phyloP scores from a whole-genome alignment of 2,329 filamentous ascomycete species.

The Aciculosporium take region DNA sequence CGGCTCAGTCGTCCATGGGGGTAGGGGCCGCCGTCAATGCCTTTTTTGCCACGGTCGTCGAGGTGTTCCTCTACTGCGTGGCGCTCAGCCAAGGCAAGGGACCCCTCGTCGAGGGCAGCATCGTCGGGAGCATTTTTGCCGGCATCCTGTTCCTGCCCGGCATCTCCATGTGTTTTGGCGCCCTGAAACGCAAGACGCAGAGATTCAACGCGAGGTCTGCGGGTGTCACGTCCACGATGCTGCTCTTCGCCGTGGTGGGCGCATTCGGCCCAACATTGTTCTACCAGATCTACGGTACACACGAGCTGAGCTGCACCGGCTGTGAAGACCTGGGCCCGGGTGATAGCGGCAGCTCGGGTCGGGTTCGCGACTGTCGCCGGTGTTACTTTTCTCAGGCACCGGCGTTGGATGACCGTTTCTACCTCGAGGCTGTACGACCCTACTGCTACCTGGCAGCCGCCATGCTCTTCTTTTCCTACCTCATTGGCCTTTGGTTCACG shows the following conservation, averaged over 20 bases:
- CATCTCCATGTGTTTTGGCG: conserved; percentile 96
- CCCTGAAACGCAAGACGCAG: conserved; percentile 94
- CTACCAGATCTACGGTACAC: conserved; percentile 96
- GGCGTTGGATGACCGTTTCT: conserved; percentile 75
- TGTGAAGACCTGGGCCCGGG: conserved; percentile 32
- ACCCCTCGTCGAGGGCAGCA: conserved; percentile 85
- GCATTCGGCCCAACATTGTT: conserved; percentile 93
- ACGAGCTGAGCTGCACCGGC: conserved; percentile 76
- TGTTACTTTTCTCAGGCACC: conserved; percentile 90
- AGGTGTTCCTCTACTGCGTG: conserved; percentile 94
- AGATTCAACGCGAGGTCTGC: conserved; percentile 95
- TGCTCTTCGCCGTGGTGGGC: conserved; percentile 88
- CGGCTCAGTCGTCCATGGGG: conserved; percentile 96
- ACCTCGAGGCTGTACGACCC: conserved; percentile 75
- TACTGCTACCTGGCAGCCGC: conserved; percentile 83
- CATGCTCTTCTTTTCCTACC: conserved; percentile 80
- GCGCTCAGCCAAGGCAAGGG: conserved; percentile 86
- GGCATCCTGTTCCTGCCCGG: conserved; percentile 90
- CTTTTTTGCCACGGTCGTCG: conserved; percentile 94
- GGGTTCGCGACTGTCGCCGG: conserved; percentile 65
- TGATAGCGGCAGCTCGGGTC: conserved; percentile 19
- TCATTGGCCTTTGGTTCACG: conserved; percentile 91
- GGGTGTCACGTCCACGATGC: conserved; percentile 93
- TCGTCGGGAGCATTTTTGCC: conserved; percentile 95
- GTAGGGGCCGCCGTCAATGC: conserved; percentile 93